Evolutionary conservation across 345 rosid species (phyloP).

Genomic region (Pistacia vera): DNA sequence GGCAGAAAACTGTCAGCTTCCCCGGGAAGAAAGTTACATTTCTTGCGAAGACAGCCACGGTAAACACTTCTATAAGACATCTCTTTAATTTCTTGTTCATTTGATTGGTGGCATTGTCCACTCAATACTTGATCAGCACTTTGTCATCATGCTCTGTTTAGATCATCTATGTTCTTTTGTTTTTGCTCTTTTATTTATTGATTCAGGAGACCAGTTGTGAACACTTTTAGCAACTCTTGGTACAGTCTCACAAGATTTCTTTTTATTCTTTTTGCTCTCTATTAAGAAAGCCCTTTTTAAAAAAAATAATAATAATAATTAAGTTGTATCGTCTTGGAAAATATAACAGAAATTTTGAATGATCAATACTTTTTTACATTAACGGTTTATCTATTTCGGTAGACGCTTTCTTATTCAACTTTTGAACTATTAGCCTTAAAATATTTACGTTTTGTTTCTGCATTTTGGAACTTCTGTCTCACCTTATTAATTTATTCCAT

Average conservation of each 20-base stretch:
- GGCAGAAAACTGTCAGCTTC: slow-evolving; percentile 23
- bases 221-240: neutral
- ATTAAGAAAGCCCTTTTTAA: neutral
- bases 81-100: neutral
- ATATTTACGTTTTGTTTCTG: neutral
- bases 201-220: neutral
- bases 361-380: neutral
- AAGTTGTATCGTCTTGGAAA: neutral
- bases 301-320: too few relatives aligned
- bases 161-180: neutral
- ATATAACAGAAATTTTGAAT: neutral
- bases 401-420: neutral
- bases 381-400: neutral
- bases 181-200: neutral
- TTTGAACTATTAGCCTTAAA: neutral
- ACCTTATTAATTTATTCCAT: neutral
- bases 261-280: neutral
- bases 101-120: neutral
- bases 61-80: slow-evolving; percentile 10
- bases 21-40: slow-evolving; percentile 19
- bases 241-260: neutral
- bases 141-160: neutral
- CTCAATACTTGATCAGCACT: neutral
- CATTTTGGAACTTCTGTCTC: neutral
- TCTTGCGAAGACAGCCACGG: slow-evolving; percentile 31